Base-by-base conservation (phyloP, 2,329 filamentous ascomycete species). In the Fusarium decemcellulare region DNA sequence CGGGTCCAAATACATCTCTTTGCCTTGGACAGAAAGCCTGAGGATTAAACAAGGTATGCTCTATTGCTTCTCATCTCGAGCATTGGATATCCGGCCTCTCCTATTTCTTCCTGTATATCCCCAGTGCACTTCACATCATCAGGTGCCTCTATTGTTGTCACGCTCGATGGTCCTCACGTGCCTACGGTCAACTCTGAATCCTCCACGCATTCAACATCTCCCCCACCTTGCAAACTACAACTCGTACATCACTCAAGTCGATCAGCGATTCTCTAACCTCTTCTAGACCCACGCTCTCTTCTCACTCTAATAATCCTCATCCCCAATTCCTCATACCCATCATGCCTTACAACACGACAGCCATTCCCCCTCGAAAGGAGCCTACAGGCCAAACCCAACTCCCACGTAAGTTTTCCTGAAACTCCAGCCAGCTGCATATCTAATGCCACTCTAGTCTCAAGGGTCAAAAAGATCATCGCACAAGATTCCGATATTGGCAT, bases 391-490 rank as follows among this genome's bases (percentile, higher is more conserved):
- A 94, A 70, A 92, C 93, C 23, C 92, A 93, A 72, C 88, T 98
- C 34, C 95, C 95, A 9, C 85, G 95, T 97, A 85, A 81, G 92
- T 85, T n/a, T 5, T 6, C 32, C 37, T 46, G 44, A 61, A 70
- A 52, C 72, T 47, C 47, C 56, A 18, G 43, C 12, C 50, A 27
- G 29, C 18, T 3, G n/a, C 30, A 36, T 46, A 37, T 12, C 63
- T 63, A 34, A 63, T 52, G 53, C 40, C 12, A 15, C 30, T 36
- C 18, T 68, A 98, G 96, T 98, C 59, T 93, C 96, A 16, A 90
- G 96, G 75, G 93, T 99, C 63, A 98, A 98, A 83, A 97, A 97
- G 83, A 97, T 99, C 78, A 93, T 99, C 65, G 88, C 90, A 51
- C 88, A 94, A 61, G 96, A 99, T 80, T 90, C 93, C 44, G 95